These are phyloP conservation scores for Candida coquimbonensis DNA, from an alignment of 805 yeast species.

Conservation along the genomic window DNA sequence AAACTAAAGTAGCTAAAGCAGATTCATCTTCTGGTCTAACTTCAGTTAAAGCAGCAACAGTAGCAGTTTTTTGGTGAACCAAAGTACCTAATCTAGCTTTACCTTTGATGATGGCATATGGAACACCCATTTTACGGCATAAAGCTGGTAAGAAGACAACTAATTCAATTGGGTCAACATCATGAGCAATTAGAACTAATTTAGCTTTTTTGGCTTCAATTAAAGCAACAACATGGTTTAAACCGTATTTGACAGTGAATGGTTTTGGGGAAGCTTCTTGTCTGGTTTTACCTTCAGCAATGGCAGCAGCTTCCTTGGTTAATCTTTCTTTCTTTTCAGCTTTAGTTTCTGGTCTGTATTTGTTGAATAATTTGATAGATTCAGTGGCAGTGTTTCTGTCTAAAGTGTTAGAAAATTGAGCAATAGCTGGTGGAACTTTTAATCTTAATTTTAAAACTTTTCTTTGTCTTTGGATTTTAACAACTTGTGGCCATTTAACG, in stretches of 20 bases:
- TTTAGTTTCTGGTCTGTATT: slow-evolving; percentile 97
- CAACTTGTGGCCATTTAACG: slow-evolving; percentile 99
- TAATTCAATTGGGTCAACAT: slow-evolving; percentile 98
- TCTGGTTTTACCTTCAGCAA: slow-evolving; percentile 96
- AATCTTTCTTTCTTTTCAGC: slow-evolving; percentile 99
- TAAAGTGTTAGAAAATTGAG: slow-evolving; percentile 92
- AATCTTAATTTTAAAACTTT: slow-evolving; percentile 91
- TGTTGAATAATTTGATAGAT: slow-evolving; percentile 95
- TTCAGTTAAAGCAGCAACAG: slow-evolving; percentile 96
- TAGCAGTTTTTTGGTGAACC: slow-evolving; percentile 95
- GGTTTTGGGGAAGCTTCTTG: slow-evolving; percentile 97
- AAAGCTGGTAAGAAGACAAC: slow-evolving; percentile 97
- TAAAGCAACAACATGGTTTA: slow-evolving; percentile 96
- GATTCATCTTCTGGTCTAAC: slow-evolving; percentile 93
- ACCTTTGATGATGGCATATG: slow-evolving; percentile 97
- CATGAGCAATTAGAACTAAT: slow-evolving; percentile 95
- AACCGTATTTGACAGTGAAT: slow-evolving; percentile 94
- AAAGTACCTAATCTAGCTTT: slow-evolving; percentile 97
- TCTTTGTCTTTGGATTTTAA: slow-evolving; percentile 98
- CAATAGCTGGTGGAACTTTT: slow-evolving; percentile 97
- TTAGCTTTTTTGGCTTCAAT: slow-evolving; percentile 98
- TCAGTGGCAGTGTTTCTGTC: slow-evolving; percentile 99
- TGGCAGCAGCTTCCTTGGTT: slow-evolving; percentile 97
- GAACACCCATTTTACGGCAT: slow-evolving; percentile 99
- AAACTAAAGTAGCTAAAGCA: slow-evolving; percentile 85